Evolutionary conservation across 176 grass and related monocot species (phyloP), one percentile per base, ranked within the genome.

Genomic region (Bromus sterilis): DNA sequence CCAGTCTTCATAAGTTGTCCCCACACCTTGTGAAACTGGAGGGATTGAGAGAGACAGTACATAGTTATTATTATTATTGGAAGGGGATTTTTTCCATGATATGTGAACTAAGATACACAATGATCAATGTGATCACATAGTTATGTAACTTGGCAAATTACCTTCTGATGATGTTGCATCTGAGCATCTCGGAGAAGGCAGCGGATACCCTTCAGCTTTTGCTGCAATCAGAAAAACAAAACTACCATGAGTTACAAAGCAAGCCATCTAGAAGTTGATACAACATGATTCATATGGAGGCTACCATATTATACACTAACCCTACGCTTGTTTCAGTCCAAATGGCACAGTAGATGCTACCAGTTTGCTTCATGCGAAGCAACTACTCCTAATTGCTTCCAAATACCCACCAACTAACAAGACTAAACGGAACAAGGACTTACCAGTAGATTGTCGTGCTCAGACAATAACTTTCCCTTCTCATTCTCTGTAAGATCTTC

Each of bases 1-100:
- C 96, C 96, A 48, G 96, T 98, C 80, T 98, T 98, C 96, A 98
- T 98, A 49, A 98, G 96, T 56, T 98, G 96, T 36, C 96, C 96
- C 96, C 96, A 98, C 26, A 98, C 93, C 67, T 93, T 98, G 57
- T 98, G 96, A 89, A 98, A 98, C 96, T 98, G 55, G 25, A 91
- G 11, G 3, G 31, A 64, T 18, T 33, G 7, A 65, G 32, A 20
- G 40, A 41, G 11, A 41, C 10, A 46, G 43, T 66, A 23, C 32
- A 69, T 11, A 39, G 35, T 67, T 24, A 39, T 40, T 20, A 13
- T 67, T 40, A 28, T 39, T 15, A 18, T 69, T 41, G 13, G 13
- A 9, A 5, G 13, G 2, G 23, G 7, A 23, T 28, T 43, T 14
- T 43, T 48, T 46, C 39, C 12, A 46, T 16, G 39, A 43, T 71